Base-by-base conservation (phyloP, 2,329 filamentous ascomycete species). In the Aaosphaeria arxii region DNA sequence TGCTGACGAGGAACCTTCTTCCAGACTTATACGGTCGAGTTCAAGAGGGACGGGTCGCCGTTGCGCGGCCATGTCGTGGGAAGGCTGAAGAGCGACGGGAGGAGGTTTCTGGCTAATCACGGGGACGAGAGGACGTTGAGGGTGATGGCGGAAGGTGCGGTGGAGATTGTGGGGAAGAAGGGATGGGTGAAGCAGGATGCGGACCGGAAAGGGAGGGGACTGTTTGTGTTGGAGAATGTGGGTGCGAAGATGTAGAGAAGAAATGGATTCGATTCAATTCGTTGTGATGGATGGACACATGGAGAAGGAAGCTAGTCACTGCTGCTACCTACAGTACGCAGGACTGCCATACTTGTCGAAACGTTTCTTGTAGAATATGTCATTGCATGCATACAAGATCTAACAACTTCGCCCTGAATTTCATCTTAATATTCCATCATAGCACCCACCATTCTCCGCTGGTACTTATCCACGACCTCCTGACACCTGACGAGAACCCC, bases 391-490 rank as follows among this genome's bases (percentile, higher is more conserved):
- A 24, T 24, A 24, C 17, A 24, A 24, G 17, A 24, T 24, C 17
- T 24, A 24, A 24, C n/a, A 36, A 36, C 33, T 36, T 36, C 33
- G 7, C 9, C n/a, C 33, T 36, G 33, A 9, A 36, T 2, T 36
- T 36, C 33, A 24, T 24, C 39, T 50, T 53, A 69, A 51, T 66
- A 69, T 38, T 69, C 77, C 51, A 78, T 71, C 68, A 81, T 70
- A 52, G 89, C 82, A 1, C 91, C 91, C 74, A 94, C 82, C 59
- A 96, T 69, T 49, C 89, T 68, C 48, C 84, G 81, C 69, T 91
- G 87, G 64, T 91, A 91, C 70, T 84, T 87, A 63, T 95, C 89
- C 55, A 92, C 84, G 6, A 89, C 84, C 70, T 96, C 91, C 42
- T 85, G 81, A 56, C 91, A 77, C 63, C 86, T 86, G 32, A 97